A percentile compares a stretch with the other conserved stretches of the same genome.
Evolutionary conservation across 108 stramenopile genomes (phyloP).

Genomic region (Mediolabrus comicus): DNA sequence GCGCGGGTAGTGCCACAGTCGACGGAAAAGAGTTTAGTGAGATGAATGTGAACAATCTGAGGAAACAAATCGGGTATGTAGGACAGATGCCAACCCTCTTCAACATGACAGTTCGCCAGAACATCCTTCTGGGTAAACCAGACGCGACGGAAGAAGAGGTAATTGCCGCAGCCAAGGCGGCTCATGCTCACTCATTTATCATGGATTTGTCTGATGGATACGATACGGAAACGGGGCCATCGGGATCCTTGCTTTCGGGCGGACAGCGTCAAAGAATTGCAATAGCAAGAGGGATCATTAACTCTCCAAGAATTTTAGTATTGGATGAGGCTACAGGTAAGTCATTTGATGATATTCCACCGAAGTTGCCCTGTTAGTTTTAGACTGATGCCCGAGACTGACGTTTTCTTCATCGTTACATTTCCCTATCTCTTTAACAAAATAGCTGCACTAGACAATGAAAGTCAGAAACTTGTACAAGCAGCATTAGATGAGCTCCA

Average conservation of each 20-base stretch:
- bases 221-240: slow-evolving; percentile 76
- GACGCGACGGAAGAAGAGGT: slow-evolving; percentile 66
- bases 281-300: slow-evolving; percentile 86
- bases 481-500: slow-evolving; percentile 85
- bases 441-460: slow-evolving; percentile 71
- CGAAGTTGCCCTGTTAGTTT: no score
- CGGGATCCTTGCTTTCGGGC: slow-evolving; percentile 62
- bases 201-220: slow-evolving; percentile 54
- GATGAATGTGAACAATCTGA: slow-evolving; percentile 22
- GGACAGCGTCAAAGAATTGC: slow-evolving; percentile 59
- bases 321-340: slow-evolving; percentile 84
- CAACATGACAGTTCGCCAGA: slow-evolving; percentile 63
- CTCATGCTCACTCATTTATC: slow-evolving; percentile 91
- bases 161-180: slow-evolving; percentile 78
- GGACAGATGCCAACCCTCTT: slow-evolving; percentile 78
- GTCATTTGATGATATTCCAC: slow-evolving; percentile 4
- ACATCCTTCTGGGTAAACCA: slow-evolving; percentile 81
- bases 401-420: slow-evolving; percentile 7
- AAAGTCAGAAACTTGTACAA: slow-evolving; percentile 81
- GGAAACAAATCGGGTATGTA: slow-evolving; percentile 55
- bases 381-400: slow-evolving; percentile 57
- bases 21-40: slow-evolving; percentile 77
- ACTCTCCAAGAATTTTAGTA: slow-evolving; percentile 74
- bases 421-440: background rate
- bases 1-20: slow-evolving; percentile 67